Evolutionary conservation across 805 yeast genomes (phyloP), one percentile per base, ranked within the genome.

Genomic region (Brettanomyces custersianus): DNA sequence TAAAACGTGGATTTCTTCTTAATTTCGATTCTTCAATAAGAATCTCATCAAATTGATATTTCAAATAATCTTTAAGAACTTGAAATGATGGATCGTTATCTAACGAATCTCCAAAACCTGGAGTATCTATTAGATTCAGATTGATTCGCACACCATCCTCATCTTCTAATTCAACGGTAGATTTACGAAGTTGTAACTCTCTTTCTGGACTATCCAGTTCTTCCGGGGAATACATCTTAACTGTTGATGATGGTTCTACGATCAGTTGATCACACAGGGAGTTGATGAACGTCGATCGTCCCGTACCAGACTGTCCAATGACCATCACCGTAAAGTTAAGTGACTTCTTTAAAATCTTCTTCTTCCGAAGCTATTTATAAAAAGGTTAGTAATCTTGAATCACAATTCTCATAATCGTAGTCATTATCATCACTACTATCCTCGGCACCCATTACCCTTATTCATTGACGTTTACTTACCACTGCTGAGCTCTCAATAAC

Each of bases 231-330:
- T 52, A 53, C 23, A 40, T 32, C 28, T 42, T 41, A 11, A 41
- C 44, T 11, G 86, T 77, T 21, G 79, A 70, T 2, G 83, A 73
- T 1, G 77, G 68, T 29, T 81, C 85, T 10, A 82, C 90, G 26
- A 87, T 87, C 47, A 81, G 77, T 45, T 87, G 92, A 40, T 83
- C 95, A 62, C 96, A 87, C 36, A 87, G 66, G 25, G 94, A 81
- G 63, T 88, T 87, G 55, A 88, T 84, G 50, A 87, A 80, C 4
- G 95, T 87, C n/a, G 95, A 81, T 55, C 95, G 73, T 13, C 96
- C 96, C 31, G 77, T 65, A 2, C 96, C 96, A 32, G 80, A 74
- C 53, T 83, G 81, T 29, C 96, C 96, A 38, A 85, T 79, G 26
- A 84, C 78, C 90, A 87, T 79, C 40, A 83, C 56, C 17, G 94